These are phyloP conservation scores for Plasmodium gonderi DNA, from an alignment of 169 alveolate species.

Conservation along the genomic window DNA sequence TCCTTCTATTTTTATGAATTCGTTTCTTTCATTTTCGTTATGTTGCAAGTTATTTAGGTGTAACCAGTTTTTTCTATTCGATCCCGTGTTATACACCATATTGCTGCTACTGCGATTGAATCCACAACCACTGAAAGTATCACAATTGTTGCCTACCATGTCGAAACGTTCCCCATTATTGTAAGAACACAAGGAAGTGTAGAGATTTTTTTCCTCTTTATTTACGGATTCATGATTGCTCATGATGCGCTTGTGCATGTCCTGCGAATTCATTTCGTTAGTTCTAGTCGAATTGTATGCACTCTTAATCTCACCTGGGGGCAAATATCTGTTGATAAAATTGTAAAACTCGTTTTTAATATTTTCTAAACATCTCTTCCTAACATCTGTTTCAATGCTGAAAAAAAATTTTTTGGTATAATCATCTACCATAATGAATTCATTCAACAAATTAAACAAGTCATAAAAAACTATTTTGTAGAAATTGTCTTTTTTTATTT, in stretches of 20 bases:
- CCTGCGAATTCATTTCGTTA: background rate
- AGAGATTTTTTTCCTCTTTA: background rate
- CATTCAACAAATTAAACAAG: constrained; percentile 45
- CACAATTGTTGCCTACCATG: background rate
- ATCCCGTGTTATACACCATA: background rate
- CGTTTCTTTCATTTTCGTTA: background rate
- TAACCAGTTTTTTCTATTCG: background rate
- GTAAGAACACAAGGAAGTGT: background rate
- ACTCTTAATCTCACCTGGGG: constrained; percentile 18
- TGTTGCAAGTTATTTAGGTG: background rate
- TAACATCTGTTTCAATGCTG: constrained; percentile 56
- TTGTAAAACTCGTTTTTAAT: constrained; percentile 61
- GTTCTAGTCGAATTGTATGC: background rate
- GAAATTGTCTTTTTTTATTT: constrained; percentile 44
- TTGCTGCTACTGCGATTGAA: background rate
- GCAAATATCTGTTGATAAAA: constrained; percentile 34
- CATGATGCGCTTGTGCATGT: background rate
- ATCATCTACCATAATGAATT: constrained; percentile 70
- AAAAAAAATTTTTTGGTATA: constrained; percentile 51
- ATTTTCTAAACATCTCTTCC: constrained; percentile 55
- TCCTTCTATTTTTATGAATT: constrained; percentile 14
- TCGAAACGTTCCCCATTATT: background rate
- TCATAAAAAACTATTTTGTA: constrained; percentile 56
- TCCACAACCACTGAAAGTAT: background rate
- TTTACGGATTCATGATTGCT: background rate